Percentiles rank a stretch among this genome's conserved stretches.
phyloP scores from a whole-genome alignment of 176 grass and related monocot genomes.

The Musa beccarii region DNA sequence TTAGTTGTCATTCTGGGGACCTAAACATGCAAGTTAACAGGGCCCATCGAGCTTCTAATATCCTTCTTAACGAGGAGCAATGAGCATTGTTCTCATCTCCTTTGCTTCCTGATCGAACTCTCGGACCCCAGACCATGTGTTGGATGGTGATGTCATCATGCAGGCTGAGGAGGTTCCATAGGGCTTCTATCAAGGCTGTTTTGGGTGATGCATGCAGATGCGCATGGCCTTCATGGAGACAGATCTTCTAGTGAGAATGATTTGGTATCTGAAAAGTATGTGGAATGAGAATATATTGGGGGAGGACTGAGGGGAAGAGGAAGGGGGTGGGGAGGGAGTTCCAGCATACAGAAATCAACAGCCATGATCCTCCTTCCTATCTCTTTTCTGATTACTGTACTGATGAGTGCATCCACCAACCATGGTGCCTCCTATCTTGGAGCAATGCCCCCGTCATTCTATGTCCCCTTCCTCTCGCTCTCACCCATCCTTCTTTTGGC shows the following conservation, averaged over 20 bases:
- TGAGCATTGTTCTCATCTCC: slow-evolving; percentile 3
- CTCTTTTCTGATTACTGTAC: slow-evolving; percentile 24
- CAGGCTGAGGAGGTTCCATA: background rate
- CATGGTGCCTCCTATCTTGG: background rate
- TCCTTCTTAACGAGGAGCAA: background rate
- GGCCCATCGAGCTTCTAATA: background rate
- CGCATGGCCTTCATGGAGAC: slow-evolving; percentile 17
- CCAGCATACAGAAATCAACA: background rate
- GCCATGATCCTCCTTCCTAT: background rate
- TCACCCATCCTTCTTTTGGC: background rate
- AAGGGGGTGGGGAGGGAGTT: background rate
- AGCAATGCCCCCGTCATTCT: slow-evolving; percentile 2
- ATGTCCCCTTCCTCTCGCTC: background rate
- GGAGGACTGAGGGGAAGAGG: background rate
- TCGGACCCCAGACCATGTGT: slow-evolving; percentile 9
- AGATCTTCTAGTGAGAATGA: slow-evolving; percentile 18
- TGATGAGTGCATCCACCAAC: slow-evolving; percentile 18
- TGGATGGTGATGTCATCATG: slow-evolving; percentile 5
- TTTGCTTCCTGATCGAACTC: background rate
- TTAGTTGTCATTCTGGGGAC: background rate
- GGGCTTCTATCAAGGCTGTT: slow-evolving; percentile 15
- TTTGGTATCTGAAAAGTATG: slow-evolving; percentile 10
- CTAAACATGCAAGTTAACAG: background rate
- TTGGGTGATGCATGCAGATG: slow-evolving; percentile 14
- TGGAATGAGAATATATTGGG: background rate